Percentiles rank a stretch among this genome's conserved stretches.
phyloP scores from a whole-genome alignment of 208 protist genomes.

The Crithidia bombi region DNA sequence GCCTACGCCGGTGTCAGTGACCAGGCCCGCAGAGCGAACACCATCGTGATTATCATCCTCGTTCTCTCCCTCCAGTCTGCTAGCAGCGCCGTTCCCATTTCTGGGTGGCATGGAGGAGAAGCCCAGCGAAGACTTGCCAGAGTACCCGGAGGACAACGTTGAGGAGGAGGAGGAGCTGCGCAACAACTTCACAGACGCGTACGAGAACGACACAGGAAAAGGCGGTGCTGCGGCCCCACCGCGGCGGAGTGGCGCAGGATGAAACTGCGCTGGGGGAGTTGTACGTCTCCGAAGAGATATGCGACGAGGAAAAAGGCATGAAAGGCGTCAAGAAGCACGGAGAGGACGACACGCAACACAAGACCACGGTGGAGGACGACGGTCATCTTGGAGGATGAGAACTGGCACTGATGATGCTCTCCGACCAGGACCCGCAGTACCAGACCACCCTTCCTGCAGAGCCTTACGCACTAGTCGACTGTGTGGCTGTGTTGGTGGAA shows the following conservation, averaged over 20 bases:
- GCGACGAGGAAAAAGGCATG: not conserved
- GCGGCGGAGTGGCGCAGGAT: constrained; percentile 19
- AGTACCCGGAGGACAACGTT: constrained; percentile 19
- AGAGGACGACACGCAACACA: not conserved
- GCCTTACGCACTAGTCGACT: constrained; percentile 43
- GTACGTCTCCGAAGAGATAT: constrained; percentile 1
- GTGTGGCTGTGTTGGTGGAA: constrained; percentile 69
- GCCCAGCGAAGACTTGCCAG: constrained; percentile 37
- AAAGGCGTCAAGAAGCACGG: not conserved
- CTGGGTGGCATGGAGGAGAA: constrained; percentile 57
- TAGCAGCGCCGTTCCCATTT: constrained; percentile 42
- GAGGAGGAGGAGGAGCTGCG: constrained; percentile 12
- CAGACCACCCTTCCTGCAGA: constrained; percentile 52
- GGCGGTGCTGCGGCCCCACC: constrained; percentile 16
- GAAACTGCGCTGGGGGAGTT: constrained; percentile 20
- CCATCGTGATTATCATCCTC: constrained; percentile 48
- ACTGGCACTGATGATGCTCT: constrained; percentile 33
- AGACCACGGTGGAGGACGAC: constrained; percentile 5
- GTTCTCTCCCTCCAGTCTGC: constrained; percentile 32
- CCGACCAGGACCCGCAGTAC: constrained; percentile 62
- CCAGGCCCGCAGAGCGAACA: constrained; percentile 33
- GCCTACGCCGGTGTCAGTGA: constrained; percentile 45
- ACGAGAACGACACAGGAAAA: constrained; percentile 18
- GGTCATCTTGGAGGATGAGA: constrained; percentile 29
- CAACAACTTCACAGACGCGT: constrained; percentile 17